phyloP scores from a whole-genome alignment of 148 eudicot genomes.

The Vaccinium darrowii region DNA sequence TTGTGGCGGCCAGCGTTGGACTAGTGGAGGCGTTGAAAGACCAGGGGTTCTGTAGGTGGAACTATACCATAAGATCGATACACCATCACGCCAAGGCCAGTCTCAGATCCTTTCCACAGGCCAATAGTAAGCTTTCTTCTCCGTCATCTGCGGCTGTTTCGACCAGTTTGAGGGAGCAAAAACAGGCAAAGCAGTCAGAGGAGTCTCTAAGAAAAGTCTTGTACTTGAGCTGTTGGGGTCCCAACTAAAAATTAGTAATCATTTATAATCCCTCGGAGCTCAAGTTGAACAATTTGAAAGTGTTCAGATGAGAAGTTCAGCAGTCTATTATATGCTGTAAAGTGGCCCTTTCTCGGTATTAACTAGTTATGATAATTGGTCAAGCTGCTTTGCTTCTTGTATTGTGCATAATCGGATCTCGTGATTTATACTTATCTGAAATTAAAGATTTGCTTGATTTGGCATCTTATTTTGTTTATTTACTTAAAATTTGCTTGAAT shows the following conservation, averaged over 20 bases:
- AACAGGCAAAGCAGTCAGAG: constrained; percentile 18
- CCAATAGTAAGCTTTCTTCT: constrained; percentile 1
- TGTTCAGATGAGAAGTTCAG: too few species aligned
- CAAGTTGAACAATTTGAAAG: background rate
- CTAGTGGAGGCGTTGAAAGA: constrained; percentile 37
- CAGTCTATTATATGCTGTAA: too few species aligned
- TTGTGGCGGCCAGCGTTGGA: constrained; percentile 29
- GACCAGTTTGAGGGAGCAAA: constrained; percentile 10
- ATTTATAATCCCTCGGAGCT: background rate
- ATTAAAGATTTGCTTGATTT: too few species aligned
- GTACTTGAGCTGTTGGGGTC: constrained; percentile 44
- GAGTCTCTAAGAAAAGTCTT: constrained; percentile 35
- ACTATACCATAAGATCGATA: constrained; percentile 23
- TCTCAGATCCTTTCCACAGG: constrained; percentile 20
- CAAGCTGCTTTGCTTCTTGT: too few species aligned
- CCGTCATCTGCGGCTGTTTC: background rate
- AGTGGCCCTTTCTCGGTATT: too few species aligned
- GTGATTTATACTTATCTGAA: too few species aligned
- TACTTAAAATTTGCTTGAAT: too few species aligned
- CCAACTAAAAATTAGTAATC: background rate
- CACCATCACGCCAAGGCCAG: constrained; percentile 29
- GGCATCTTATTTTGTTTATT: too few species aligned
- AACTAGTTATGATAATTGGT: too few species aligned
- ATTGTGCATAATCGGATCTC: too few species aligned
- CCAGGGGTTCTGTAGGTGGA: constrained; percentile 37